A percentile compares a stretch with the other conserved stretches of the same genome.
Conservation (phyloP, 768 basidiomycete species). For the Tulasnella sp. region DNA sequence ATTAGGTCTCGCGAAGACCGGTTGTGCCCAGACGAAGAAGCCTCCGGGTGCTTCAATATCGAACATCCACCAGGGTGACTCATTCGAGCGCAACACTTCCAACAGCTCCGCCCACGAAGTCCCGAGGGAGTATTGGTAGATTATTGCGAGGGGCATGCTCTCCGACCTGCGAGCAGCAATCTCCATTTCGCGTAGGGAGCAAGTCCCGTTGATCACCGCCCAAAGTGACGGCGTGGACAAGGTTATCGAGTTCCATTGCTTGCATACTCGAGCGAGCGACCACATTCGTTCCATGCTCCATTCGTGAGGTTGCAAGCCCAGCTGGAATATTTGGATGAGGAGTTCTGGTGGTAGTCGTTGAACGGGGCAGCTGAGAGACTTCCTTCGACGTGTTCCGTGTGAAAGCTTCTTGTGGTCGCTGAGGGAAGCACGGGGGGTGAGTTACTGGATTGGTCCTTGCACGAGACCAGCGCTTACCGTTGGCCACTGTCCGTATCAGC, state of each 20-base stretch:
- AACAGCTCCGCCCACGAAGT: neutral
- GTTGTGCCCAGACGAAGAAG: neutral
- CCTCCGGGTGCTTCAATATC: neutral
- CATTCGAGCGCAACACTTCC: neutral
- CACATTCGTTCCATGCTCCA: neutral
- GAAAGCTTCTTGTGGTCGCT: neutral
- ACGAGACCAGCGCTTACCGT: neutral
- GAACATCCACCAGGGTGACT: neutral
- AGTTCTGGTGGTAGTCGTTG: neutral
- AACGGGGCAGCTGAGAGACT: neutral
- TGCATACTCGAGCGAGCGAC: conserved; percentile 4
- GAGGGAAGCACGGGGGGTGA: neutral
- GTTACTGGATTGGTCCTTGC: neutral
- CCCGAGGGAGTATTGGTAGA: neutral
- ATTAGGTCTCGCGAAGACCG: neutral
- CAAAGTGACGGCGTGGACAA: neutral
- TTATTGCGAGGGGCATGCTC: neutral
- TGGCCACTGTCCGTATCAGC: neutral
- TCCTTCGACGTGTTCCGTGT: neutral
- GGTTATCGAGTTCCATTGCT: neutral
- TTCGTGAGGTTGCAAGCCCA: neutral
- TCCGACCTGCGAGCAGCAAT: neutral
- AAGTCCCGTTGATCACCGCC: neutral
- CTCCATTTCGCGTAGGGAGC: neutral
- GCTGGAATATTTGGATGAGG: neutral